Base-by-base conservation (phyloP, 306 rosid species). In the Prunus padus region DNA sequence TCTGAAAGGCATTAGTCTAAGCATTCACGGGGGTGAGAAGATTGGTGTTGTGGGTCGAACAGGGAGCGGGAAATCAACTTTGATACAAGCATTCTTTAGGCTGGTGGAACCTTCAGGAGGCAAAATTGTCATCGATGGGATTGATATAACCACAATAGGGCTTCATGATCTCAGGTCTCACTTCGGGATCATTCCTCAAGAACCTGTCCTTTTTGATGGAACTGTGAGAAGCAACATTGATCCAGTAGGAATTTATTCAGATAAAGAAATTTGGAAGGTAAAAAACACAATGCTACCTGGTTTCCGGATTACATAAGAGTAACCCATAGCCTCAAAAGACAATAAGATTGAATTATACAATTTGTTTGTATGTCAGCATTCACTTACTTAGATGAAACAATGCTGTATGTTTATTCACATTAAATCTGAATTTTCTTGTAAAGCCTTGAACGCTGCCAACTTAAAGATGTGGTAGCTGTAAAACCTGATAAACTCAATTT, bases 141-240 rank as follows among this genome's bases (percentile, higher is more conserved):
- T 95, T 20, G 99, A 95, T 82, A 92, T 85, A 63, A 60, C 84
- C 11, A 69, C 46, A 18, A 75, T 95, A 31, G 99, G 99, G 15
- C 99, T 95, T 84, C 99, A 95, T 66, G 97, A 95, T 76, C 90
- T 95, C 23, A 81, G 98, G 76, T 92, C 98, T 60, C 89, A 97
- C 7, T 92, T 95, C 3, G 96, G 99, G 26, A 95, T 92, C 85
- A 95, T 95, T 77, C 99, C 99, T 71, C 99, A 95, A 80, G 99
- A 95, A 69, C 99, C 99, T 73, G 97, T 95, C 22, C 99, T 95
- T 75, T 95, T 95, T 30, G 97, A 95, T 82, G 99, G 99, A 65
- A 95, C 99, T 1, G 92, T 95, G 5, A 82, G 97, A 82, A 90
- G 85, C 87, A 95, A 95, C 80, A 80, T 95, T 31, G 99, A 95